Percentiles rank a stretch among this genome's conserved stretches.
These are phyloP conservation scores for Thielaviopsis populi DNA, from an alignment of 2,329 filamentous ascomycete species.

Conservation along the genomic window DNA sequence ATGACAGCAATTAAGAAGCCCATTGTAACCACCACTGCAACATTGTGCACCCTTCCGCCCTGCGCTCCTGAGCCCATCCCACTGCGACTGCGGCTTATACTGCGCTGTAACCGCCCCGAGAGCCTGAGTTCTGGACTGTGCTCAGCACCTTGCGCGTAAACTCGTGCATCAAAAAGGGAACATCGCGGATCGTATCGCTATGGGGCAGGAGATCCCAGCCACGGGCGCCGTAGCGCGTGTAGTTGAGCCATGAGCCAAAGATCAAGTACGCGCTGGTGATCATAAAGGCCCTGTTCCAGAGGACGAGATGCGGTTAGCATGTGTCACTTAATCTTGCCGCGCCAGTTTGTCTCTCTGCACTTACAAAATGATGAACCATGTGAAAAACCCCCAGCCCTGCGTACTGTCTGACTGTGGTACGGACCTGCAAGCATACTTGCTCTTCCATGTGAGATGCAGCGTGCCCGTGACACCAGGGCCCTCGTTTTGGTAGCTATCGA, in stretches of 20 bases:
- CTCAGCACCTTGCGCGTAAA: conserved; percentile 66
- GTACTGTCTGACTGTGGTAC: conserved; percentile 32
- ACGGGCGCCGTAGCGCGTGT: conserved; percentile 86
- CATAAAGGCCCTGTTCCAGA: conserved; percentile 57
- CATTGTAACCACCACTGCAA: background rate
- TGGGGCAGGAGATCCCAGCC: conserved; percentile 93
- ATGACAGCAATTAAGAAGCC: background rate
- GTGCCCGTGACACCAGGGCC: conserved; percentile 43
- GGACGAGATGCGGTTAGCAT: conserved; percentile 18
- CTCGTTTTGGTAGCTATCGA: conserved; percentile 54
- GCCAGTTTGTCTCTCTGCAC: conserved; percentile 24
- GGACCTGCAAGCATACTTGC: conserved; percentile 68
- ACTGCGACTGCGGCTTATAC: conserved; percentile 40
- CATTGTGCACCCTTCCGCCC: background rate
- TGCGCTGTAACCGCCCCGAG: conserved; percentile 84
- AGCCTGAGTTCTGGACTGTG: conserved; percentile 69
- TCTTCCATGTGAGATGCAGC: conserved; percentile 68
- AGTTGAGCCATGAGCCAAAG: conserved; percentile 97
- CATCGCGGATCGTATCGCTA: conserved; percentile 77
- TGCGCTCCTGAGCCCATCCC: background rate
- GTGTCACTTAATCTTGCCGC: background rate
- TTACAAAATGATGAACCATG: conserved; percentile 90
- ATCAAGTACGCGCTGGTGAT: conserved; percentile 80
- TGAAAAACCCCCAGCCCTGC: conserved; percentile 83
- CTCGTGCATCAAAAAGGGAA: conserved; percentile 86